phyloP scores from a whole-genome alignment of 116 monocot species.

The Iris pallida region DNA sequence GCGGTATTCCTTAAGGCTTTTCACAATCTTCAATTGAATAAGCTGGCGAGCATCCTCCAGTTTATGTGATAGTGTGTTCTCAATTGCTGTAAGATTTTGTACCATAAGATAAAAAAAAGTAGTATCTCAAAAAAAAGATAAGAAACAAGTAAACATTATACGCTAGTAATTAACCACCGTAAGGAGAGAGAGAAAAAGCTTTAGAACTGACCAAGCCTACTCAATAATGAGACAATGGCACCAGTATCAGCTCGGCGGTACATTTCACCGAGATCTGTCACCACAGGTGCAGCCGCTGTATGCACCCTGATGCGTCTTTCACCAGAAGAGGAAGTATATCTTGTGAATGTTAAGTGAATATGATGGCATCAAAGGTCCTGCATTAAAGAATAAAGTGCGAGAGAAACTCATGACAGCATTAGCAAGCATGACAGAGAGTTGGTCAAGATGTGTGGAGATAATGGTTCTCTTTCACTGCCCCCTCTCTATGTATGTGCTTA shows the following conservation, averaged over 20 bases:
- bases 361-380: background rate
- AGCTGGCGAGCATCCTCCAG: slow-evolving; percentile 85
- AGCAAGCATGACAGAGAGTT: no score
- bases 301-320: slow-evolving; percentile 94
- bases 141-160: no score
- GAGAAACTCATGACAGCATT: no score
- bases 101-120: slow-evolving; percentile 1
- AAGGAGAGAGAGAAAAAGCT: slow-evolving; percentile 3
- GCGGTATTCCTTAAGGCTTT: slow-evolving; percentile 90
- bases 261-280: slow-evolving; percentile 89
- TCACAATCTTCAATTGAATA: slow-evolving; percentile 73
- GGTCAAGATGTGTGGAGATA: no score
- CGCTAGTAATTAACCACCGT: background rate
- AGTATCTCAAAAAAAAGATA: background rate
- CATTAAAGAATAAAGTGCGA: background rate
- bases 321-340: slow-evolving; percentile 95
- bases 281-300: slow-evolving; percentile 93
- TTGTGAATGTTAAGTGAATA: slow-evolving; percentile 43
- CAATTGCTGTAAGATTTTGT: slow-evolving; percentile 57
- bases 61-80: slow-evolving; percentile 75
- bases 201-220: slow-evolving; percentile 61
- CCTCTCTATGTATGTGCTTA: no score
- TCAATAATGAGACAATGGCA: slow-evolving; percentile 67
- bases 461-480: no score
- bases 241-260: slow-evolving; percentile 94